Evolutionary conservation across 345 rosid genomes (phyloP).

Genomic region (Hevea brasiliensis): DNA sequence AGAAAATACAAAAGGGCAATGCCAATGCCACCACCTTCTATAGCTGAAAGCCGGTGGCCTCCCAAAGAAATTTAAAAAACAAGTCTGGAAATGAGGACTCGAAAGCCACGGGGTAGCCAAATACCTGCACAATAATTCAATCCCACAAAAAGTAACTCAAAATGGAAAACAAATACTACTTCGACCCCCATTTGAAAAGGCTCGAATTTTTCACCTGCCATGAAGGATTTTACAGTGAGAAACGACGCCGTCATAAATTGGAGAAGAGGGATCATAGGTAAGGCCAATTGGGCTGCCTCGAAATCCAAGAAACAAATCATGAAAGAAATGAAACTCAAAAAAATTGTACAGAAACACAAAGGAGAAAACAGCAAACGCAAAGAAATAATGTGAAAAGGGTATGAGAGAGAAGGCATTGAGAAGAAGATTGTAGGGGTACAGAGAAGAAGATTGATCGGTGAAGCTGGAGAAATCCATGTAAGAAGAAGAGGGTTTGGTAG

Average conservation of each 20-base stretch:
- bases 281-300: constrained; percentile 46
- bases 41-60: constrained; percentile 76
- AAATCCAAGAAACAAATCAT: constrained; percentile 45
- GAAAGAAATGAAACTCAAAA: constrained; percentile 69
- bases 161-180: background rate
- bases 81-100: constrained; percentile 83
- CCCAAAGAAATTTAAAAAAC: constrained; percentile 63
- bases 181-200: no score
- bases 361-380: constrained; percentile 39
- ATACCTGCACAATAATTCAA: constrained; percentile 44
- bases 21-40: constrained; percentile 48
- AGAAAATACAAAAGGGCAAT: background rate
- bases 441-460: constrained; percentile 25
- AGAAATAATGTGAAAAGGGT: constrained; percentile 53
- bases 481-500: background rate
- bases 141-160: no score
- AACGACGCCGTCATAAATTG: constrained; percentile 53
- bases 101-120: constrained; percentile 78
- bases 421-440: constrained; percentile 46
- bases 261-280: constrained; percentile 46
- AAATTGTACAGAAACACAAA: constrained; percentile 53
- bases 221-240: constrained; percentile 68
- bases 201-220: constrained; percentile 46
- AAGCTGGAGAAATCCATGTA: background rate
- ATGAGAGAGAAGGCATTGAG: constrained; percentile 45